Evolutionary conservation across 768 basidiomycete species (phyloP).

Genomic region (Lentinula sp.): DNA sequence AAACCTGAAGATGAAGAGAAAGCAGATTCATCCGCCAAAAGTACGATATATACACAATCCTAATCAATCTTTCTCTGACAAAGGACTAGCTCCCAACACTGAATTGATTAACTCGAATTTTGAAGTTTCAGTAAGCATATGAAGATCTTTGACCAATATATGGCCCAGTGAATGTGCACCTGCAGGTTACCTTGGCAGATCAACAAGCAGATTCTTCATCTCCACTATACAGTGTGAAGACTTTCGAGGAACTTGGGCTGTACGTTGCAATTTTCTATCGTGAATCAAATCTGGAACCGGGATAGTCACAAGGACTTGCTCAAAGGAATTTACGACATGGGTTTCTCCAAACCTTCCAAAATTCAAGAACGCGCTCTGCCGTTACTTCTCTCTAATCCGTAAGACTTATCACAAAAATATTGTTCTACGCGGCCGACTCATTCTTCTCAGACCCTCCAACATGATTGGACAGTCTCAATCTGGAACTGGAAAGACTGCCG

Average conservation of each 20-base stretch:
- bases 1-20: slow-evolving; percentile 8
- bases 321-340: slow-evolving; percentile 92
- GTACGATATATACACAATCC: not conserved
- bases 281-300: not conserved
- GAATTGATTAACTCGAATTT: slow-evolving; percentile 78
- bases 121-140: slow-evolving; percentile 63
- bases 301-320: slow-evolving; percentile 77
- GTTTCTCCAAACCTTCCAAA: slow-evolving; percentile 96
- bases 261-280: slow-evolving; percentile 31
- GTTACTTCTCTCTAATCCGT: slow-evolving; percentile 87
- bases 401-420: slow-evolving; percentile 19
- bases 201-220: slow-evolving; percentile 94
- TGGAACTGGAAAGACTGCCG: slow-evolving; percentile 98
- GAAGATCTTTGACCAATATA: slow-evolving; percentile 6
- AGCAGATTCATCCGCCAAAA: slow-evolving; percentile 2
- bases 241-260: slow-evolving; percentile 95
- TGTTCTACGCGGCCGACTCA: not conserved
- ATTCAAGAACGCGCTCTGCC: slow-evolving; percentile 97
- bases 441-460: slow-evolving; percentile 72
- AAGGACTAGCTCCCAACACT: slow-evolving; percentile 25
- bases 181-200: slow-evolving; percentile 90
- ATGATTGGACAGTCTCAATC: slow-evolving; percentile 99
- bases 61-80: not conserved
- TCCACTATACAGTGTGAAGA: slow-evolving; percentile 89
- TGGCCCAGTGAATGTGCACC: slow-evolving; percentile 2